phyloP scores from a whole-genome alignment of 2,329 filamentous ascomycete species.

The Pseudomassariella vexata region DNA sequence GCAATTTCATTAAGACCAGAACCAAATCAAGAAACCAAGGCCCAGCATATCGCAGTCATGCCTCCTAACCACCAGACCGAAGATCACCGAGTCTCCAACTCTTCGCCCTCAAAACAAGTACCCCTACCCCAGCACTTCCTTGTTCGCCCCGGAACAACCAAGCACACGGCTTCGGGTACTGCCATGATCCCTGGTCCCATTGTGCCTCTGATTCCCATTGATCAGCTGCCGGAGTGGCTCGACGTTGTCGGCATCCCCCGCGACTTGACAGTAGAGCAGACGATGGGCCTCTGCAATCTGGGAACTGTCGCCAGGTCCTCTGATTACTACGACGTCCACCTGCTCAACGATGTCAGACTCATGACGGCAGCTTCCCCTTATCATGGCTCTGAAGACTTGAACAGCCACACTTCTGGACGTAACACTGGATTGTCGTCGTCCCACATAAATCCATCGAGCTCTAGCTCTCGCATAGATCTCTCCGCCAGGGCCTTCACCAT shows the following conservation, averaged over 20 bases:
- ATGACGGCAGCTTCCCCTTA: neutral
- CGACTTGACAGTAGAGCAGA: constrained; percentile 30
- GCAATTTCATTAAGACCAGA: too few relatives aligned
- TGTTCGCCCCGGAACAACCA: constrained; percentile 31
- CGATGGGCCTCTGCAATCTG: constrained; percentile 30
- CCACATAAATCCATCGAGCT: too few relatives aligned
- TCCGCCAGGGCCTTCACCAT: too few relatives aligned
- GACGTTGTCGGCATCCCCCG: constrained; percentile 38
- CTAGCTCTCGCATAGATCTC: too few relatives aligned
- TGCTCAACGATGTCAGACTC: constrained; percentile 8
- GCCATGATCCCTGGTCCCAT: constrained; percentile 25
- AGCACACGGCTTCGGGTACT: constrained; percentile 18
- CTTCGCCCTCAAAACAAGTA: too few relatives aligned
- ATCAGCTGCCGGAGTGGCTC: constrained; percentile 43
- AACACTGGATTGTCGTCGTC: too few relatives aligned
- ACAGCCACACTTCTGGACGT: neutral
- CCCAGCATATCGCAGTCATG: too few relatives aligned
- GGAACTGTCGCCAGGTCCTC: constrained; percentile 21
- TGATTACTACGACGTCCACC: constrained; percentile 20
- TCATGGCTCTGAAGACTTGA: neutral
- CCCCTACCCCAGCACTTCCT: constrained; percentile 34
- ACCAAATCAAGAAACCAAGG: too few relatives aligned
- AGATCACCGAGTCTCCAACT: neutral
- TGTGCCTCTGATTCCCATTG: constrained; percentile 49
- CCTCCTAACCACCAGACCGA: neutral